Conservation (phyloP, 1,139 yeast species). For the Nematodospora anomalae region DNA sequence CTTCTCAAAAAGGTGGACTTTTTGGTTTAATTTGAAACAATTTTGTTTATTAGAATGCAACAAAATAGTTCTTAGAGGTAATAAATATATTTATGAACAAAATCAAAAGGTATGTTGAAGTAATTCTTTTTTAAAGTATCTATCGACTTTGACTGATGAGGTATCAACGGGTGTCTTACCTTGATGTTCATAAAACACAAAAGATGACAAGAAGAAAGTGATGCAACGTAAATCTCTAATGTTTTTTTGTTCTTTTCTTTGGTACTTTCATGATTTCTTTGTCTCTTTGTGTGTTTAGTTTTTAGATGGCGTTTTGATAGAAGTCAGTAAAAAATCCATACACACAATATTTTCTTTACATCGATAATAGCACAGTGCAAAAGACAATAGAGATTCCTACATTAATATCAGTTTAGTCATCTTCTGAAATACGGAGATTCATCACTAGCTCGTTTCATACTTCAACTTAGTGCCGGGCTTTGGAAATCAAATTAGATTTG, state of each 20-base stretch:
- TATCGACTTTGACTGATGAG: not conserved
- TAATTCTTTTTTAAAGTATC: not conserved
- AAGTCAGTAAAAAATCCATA: too few species aligned
- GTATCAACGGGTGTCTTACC: not conserved
- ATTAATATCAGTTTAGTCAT: too few species aligned
- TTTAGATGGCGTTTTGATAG: too few species aligned
- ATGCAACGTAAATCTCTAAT: not conserved
- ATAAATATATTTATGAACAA: not conserved
- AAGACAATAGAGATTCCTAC: too few species aligned
- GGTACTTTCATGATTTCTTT: not conserved
- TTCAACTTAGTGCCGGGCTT: conserved; percentile 12
- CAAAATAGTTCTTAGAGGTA: not conserved
- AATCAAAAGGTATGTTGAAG: not conserved
- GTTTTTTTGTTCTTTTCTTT: not conserved
- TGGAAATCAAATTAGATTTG: conserved; percentile 6
- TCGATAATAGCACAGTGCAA: too few species aligned
- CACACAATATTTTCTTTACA: too few species aligned
- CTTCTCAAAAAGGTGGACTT: not conserved
- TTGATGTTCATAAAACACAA: not conserved
- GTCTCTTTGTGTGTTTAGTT: too few species aligned
- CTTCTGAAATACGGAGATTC: conserved; percentile 14
- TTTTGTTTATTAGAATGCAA: not conserved
- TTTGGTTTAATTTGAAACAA: not conserved
- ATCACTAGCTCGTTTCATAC: conserved; percentile 9
- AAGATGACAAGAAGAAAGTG: not conserved